Percentiles rank a stretch among this genome's conserved stretches.
These are phyloP conservation scores for Hura crepitans DNA, from an alignment of 441 rosid species.

Conservation along the genomic window DNA sequence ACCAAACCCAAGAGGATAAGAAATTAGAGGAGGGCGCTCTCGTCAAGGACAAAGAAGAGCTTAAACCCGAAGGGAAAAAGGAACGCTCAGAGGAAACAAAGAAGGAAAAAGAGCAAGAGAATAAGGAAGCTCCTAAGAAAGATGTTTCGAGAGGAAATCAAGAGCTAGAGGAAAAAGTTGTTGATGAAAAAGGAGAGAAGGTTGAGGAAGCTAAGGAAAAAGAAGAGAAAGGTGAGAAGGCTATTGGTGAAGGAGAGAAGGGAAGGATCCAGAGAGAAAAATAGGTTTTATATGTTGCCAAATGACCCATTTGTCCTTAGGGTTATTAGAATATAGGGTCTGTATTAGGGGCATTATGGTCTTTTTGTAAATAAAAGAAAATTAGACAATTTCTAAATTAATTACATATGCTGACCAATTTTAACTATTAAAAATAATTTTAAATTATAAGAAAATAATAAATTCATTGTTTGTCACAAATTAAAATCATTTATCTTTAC, in stretches of 20 bases:
- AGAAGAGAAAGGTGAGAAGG: constrained; percentile 16
- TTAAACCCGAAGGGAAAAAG: constrained; percentile 10
- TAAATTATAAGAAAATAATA: too few relatives aligned
- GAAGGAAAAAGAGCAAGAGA: constrained; percentile 25
- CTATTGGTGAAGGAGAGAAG: constrained; percentile 4
- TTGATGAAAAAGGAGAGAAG: constrained; percentile 18
- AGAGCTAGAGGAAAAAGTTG: constrained; percentile 19
- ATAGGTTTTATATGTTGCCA: too few relatives aligned
- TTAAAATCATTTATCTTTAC: too few relatives aligned
- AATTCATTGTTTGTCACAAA: too few relatives aligned
- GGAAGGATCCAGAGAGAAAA: too few relatives aligned
- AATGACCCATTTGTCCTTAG: too few relatives aligned
- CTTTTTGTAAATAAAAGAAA: too few relatives aligned
- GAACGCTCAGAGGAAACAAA: background rate
- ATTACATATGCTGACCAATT: too few relatives aligned
- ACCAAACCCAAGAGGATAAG: constrained; percentile 63
- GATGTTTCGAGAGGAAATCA: constrained; percentile 14
- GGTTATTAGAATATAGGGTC: too few relatives aligned
- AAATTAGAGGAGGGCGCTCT: constrained; percentile 44
- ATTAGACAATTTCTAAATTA: too few relatives aligned
- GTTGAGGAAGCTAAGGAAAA: constrained; percentile 18
- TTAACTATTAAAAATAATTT: too few relatives aligned
- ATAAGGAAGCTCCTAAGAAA: constrained; percentile 3
- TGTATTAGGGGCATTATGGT: too few relatives aligned
- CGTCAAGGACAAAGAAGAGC: constrained; percentile 29